phyloP scores from a whole-genome alignment of 441 rosid species.

The Caryocar brasiliense region DNA sequence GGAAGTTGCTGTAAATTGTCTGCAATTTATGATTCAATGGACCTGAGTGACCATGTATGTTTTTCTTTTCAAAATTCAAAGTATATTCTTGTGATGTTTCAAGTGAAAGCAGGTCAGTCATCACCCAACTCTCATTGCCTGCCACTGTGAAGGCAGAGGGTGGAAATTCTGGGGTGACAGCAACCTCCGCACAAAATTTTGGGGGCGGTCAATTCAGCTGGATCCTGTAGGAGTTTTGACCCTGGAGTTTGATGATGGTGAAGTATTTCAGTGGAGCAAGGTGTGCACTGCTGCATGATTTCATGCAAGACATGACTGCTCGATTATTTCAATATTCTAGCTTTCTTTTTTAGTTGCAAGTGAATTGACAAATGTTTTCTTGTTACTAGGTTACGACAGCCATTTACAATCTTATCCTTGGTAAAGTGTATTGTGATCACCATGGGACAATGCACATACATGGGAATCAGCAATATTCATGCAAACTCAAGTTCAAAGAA shows the following conservation, averaged over 20 bases:
- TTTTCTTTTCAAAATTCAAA: neutral
- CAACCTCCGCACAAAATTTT: constrained; percentile 80
- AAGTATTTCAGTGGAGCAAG: constrained; percentile 91
- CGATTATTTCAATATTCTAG: neutral
- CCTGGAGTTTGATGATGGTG: constrained; percentile 92
- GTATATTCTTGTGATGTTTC: constrained; percentile 8
- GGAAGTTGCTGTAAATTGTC: no score
- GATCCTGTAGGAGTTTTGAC: constrained; percentile 81
- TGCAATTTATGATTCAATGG: no score
- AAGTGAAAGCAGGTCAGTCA: constrained; percentile 77
- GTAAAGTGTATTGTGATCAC: constrained; percentile 85
- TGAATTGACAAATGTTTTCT: constrained; percentile 9
- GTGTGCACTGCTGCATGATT: constrained; percentile 21
- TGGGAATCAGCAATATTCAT: constrained; percentile 67
- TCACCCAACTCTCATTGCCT: constrained; percentile 93
- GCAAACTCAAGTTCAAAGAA: constrained; percentile 87
- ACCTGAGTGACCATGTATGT: neutral
- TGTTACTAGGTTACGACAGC: constrained; percentile 71
- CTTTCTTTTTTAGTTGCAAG: constrained; percentile 4
- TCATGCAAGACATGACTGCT: neutral
- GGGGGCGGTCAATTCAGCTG: constrained; percentile 98
- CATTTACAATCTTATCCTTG: constrained; percentile 85
- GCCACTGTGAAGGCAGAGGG: constrained; percentile 93
- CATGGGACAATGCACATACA: constrained; percentile 77
- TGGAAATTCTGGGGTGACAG: constrained; percentile 98